Evolutionary conservation across 2,329 filamentous ascomycete genomes (phyloP).

Genomic region (Aspergillus sp.): DNA sequence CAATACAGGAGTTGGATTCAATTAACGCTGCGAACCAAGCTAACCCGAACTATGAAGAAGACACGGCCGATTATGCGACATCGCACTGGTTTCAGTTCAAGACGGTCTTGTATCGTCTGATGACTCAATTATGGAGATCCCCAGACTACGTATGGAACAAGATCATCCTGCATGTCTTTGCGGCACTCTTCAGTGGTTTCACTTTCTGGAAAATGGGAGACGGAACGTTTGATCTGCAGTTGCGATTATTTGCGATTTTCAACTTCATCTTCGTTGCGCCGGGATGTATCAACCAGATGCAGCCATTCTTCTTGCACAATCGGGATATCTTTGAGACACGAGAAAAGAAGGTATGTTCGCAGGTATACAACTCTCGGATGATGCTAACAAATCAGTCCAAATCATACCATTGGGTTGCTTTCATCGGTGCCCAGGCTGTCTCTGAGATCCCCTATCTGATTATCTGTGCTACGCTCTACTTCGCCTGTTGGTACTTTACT

Average conservation of each 20-base stretch:
- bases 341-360: constrained; percentile 47
- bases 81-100: constrained; percentile 37
- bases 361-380: background rate
- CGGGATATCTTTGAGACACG: constrained; percentile 55
- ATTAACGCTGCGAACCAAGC: constrained; percentile 18
- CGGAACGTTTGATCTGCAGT: constrained; percentile 48
- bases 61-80: constrained; percentile 33
- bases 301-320: constrained; percentile 55
- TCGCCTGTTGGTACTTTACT: constrained; percentile 55
- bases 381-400: constrained; percentile 36
- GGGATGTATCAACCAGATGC: constrained; percentile 54
- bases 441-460: constrained; percentile 45
- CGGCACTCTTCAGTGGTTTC: constrained; percentile 58
- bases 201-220: constrained; percentile 57
- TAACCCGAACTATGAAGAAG: constrained; percentile 20
- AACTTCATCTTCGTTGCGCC: constrained; percentile 61
- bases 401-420: constrained; percentile 58
- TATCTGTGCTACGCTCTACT: constrained; percentile 44
- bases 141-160: constrained; percentile 45
- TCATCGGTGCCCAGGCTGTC: constrained; percentile 49
- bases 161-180: constrained; percentile 49
- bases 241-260: constrained; percentile 57
- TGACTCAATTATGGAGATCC: constrained; percentile 28
- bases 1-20: constrained; percentile 19
- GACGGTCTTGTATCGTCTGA: constrained; percentile 29